These are phyloP conservation scores for Carex littledalei DNA, from an alignment of 176 grass and related monocot species.

Conservation along the genomic window DNA sequence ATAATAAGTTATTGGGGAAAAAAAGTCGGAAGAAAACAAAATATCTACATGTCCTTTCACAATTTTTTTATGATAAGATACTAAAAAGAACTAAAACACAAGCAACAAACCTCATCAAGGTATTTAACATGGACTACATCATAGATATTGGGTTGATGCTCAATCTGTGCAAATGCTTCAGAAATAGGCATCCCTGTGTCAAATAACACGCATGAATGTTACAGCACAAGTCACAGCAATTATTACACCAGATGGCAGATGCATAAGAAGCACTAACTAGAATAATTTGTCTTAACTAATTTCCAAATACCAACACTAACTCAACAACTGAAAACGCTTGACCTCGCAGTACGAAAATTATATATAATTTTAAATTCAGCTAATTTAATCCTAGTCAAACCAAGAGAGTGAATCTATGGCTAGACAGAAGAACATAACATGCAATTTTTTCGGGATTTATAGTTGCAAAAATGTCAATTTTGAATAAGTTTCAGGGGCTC, in stretches of 20 bases:
- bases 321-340: neutral
- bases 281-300: neutral
- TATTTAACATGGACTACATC: conserved; percentile 92
- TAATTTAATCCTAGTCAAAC: neutral
- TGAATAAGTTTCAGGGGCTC: neutral
- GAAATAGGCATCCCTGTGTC: conserved; percentile 86
- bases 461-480: neutral
- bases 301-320: neutral
- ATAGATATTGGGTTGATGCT: conserved; percentile 78
- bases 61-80: neutral
- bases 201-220: conserved; percentile 7
- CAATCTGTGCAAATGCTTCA: conserved; percentile 80
- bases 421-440: neutral
- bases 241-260: neutral
- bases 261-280: neutral
- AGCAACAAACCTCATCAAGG: conserved; percentile 74
- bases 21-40: neutral
- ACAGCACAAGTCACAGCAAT: conserved; percentile 10
- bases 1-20: neutral
- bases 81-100: neutral
- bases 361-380: neutral
- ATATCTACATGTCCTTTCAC: neutral
- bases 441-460: neutral
- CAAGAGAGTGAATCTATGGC: neutral
- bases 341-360: neutral